These are phyloP conservation scores for Globisporangium recalcitrans DNA, from an alignment of 352 stramenopile species.

Conservation along the genomic window DNA sequence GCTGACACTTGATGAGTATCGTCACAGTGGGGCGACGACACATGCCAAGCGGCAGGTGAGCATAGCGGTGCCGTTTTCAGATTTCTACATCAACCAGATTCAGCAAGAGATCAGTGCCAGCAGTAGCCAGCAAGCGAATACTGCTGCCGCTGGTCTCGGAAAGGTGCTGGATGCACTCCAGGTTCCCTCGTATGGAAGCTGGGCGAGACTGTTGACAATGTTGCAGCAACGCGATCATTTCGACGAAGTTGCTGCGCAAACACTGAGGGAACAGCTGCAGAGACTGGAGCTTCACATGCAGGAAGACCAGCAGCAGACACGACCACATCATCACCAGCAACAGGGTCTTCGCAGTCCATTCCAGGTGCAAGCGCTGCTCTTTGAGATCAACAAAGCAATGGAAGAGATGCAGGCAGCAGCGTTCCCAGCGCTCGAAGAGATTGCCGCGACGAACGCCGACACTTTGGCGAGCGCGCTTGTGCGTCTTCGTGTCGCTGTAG, in stretches of 20 bases:
- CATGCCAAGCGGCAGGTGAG: neutral
- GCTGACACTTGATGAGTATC: neutral
- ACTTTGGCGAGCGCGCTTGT: constrained; percentile 18
- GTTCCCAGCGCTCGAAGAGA: constrained; percentile 23
- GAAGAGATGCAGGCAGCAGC: constrained; percentile 16
- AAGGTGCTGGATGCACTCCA: constrained; percentile 20
- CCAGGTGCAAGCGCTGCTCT: constrained; percentile 12
- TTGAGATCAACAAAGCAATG: constrained; percentile 13
- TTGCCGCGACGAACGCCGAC: constrained; percentile 22
- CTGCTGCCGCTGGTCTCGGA: constrained; percentile 14
- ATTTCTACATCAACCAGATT: constrained; percentile 38
- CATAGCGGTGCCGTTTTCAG: constrained; percentile 22
- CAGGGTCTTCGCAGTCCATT: neutral
- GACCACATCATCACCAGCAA: constrained; percentile 3
- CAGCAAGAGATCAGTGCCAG: neutral
- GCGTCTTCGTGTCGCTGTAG: constrained; percentile 20
- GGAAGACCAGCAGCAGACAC: constrained; percentile 19
- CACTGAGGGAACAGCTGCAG: constrained; percentile 3
- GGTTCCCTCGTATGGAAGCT: constrained; percentile 20
- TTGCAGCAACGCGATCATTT: constrained; percentile 6
- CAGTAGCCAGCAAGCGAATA: too few species aligned
- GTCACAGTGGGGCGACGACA: too few species aligned
- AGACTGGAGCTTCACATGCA: constrained; percentile 19
- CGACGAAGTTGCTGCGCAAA: neutral
- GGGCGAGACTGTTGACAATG: constrained; percentile 18